Percentiles rank a stretch among this genome's conserved stretches.
Conservation (phyloP, 2,329 filamentous ascomycete species). For the Fusarium tanahbumbuense region DNA sequence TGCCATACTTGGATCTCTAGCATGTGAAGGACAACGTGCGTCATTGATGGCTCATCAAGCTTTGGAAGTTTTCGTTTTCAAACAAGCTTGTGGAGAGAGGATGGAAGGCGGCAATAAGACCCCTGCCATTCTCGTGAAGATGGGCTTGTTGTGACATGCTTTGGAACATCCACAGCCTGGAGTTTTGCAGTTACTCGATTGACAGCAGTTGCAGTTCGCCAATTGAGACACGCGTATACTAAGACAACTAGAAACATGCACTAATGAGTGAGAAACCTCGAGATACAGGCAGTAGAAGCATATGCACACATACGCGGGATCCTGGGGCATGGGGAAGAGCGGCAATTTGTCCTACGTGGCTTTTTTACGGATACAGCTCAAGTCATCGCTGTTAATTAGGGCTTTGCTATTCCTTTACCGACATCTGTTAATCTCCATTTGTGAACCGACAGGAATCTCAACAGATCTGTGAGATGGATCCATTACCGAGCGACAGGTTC, state of each 20-base stretch:
- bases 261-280: background rate
- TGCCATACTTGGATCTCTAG: slow-evolving; percentile 12
- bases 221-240: background rate
- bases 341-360: slow-evolving; percentile 29
- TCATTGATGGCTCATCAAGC: slow-evolving; percentile 37
- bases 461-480: slow-evolving; percentile 36
- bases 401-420: slow-evolving; percentile 18
- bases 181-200: background rate
- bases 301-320: slow-evolving; percentile 20
- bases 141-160: background rate
- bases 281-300: slow-evolving; percentile 20
- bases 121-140: background rate
- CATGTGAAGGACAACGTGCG: slow-evolving; percentile 44
- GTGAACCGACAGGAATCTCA: slow-evolving; percentile 31
- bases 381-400: slow-evolving; percentile 16
- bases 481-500: slow-evolving; percentile 37
- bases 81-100: slow-evolving; percentile 20
- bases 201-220: background rate
- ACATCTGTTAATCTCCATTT: slow-evolving; percentile 10
- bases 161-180: background rate
- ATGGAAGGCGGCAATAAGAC: background rate
- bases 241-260: background rate
- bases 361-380: slow-evolving; percentile 11
- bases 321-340: slow-evolving; percentile 11
- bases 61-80: background rate